Evolutionary conservation across 257 asterid species (phyloP), one percentile per base, ranked within the genome.

Genomic region (Asclepias syriaca): DNA sequence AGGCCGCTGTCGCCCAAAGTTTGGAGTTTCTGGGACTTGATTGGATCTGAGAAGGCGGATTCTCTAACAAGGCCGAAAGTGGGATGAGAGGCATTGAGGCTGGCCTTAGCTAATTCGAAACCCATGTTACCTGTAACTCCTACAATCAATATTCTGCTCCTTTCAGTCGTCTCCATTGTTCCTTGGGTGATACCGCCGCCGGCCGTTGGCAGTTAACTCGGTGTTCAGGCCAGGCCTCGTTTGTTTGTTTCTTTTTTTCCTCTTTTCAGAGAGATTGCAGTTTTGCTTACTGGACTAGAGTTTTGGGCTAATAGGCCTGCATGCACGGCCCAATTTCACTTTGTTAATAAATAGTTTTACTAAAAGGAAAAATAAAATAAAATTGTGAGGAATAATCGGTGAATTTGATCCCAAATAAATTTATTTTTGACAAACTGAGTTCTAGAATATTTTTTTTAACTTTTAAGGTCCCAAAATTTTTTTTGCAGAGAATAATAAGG

Each of bases 41-140:
- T 67, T 10, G 88, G 93, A 63, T 93, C 96, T 73, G 90, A 81
- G 75, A 81, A 80, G 16, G 96, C 86, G 46, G 97, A 86, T 3
- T 87, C 90, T 72, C 98, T 83, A 71, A 91, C 91, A 29, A 93
- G 89, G 48, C 91, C 98, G 49, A 87, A 77, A n/a, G 98, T 93
- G 3, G 79, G 95, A 77, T 91, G 92, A 72, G 88, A 87, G 34
- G 93, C 88, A 43, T 55, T 57, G 49, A 89, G 61, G 81, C 97
- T 85, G 70, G 94, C 96, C 73, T 81, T 87, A 0, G 96, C 95
- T 12, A 93, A 86, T 68, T 91, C 93, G 75, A 85, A 91, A 8
- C 98, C 98, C 27, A 89, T 81, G 71, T 83, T 89, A 1, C 97
- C 99, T 0, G 97, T 89, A 16, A 86, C 96, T 74, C 99, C 97